Percentiles rank a stretch among this genome's conserved stretches.
Evolutionary conservation across 2,329 filamentous ascomycete species (phyloP).

Genomic region (Westerdykella aurantiaca): DNA sequence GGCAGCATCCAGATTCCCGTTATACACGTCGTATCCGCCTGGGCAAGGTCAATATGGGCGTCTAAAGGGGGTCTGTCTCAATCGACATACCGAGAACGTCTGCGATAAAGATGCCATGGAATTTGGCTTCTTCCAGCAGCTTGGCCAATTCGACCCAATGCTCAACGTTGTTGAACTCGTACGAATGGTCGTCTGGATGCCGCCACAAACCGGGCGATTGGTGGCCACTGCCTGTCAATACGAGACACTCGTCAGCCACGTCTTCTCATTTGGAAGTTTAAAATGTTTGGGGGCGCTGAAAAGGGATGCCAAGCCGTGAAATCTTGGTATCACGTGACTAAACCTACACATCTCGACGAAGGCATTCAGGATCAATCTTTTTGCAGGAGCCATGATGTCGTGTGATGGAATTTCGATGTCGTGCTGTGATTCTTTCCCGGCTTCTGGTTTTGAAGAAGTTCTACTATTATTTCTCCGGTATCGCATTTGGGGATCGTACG

Average conservation of each 20-base stretch:
- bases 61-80: not conserved
- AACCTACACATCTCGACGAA: conserved; percentile 40
- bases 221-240: conserved; percentile 22
- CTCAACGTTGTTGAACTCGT: conserved; percentile 45
- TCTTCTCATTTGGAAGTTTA: not conserved
- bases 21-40: too few species aligned
- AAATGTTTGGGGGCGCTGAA: not conserved
- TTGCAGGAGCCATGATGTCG: conserved; percentile 18
- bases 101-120: conserved; percentile 40
- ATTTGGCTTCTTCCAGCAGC: conserved; percentile 35
- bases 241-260: conserved; percentile 1
- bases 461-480: conserved; percentile 12
- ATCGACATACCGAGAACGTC: conserved; percentile 38
- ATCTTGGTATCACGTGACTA: conserved; percentile 9
- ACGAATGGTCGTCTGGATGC: conserved; percentile 59
- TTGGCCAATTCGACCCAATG: conserved; percentile 38
- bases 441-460: conserved; percentile 3
- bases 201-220: conserved; percentile 55
- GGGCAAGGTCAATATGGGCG: too few species aligned
- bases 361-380: conserved; percentile 41
- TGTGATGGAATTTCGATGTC: conserved; percentile 10
- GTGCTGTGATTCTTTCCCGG: conserved; percentile 11
- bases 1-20: too few species aligned
- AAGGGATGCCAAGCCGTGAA: not conserved
- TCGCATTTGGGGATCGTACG: conserved; percentile 11